These are phyloP conservation scores for Ganoderma resinaceum DNA, from an alignment of 1,284 basidiomycete genomes.

Conservation along the genomic window DNA sequence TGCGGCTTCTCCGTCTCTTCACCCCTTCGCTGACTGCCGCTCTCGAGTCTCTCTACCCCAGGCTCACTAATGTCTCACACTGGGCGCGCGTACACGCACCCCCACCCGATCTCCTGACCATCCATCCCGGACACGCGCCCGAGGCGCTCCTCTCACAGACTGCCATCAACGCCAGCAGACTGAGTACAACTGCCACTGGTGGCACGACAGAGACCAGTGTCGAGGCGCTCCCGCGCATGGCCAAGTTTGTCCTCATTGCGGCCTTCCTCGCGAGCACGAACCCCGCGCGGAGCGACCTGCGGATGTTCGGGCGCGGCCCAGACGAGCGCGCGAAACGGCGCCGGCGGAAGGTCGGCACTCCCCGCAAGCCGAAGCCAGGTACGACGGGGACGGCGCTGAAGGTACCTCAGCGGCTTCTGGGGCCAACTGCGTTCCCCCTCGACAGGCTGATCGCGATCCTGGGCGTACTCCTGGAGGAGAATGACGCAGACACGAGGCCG, in stretches of 20 bases:
- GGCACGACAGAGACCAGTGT: slow-evolving; percentile 28
- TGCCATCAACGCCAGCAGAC: neutral
- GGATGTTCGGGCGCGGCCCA: slow-evolving; percentile 79
- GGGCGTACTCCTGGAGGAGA: slow-evolving; percentile 84
- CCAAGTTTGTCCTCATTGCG: slow-evolving; percentile 82
- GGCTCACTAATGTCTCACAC: slow-evolving; percentile 62
- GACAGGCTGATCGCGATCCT: slow-evolving; percentile 88
- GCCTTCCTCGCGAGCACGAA: slow-evolving; percentile 90
- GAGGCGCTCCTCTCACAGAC: slow-evolving; percentile 17
- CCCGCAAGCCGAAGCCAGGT: slow-evolving; percentile 46
- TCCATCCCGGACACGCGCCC: slow-evolving; percentile 26
- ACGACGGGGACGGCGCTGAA: slow-evolving; percentile 53
- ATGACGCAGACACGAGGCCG: slow-evolving; percentile 64
- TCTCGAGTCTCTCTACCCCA: slow-evolving; percentile 70
- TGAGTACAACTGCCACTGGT: slow-evolving; percentile 12
- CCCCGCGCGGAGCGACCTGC: slow-evolving; percentile 80
- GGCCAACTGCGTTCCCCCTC: slow-evolving; percentile 82
- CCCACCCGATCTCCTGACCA: slow-evolving; percentile 43
- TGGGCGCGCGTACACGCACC: slow-evolving; percentile 61
- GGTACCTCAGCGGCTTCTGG: slow-evolving; percentile 82
- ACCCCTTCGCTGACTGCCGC: slow-evolving; percentile 64
- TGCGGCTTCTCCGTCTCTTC: slow-evolving; percentile 69
- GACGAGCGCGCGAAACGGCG: slow-evolving; percentile 72
- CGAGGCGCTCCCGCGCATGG: slow-evolving; percentile 59
- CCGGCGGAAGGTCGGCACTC: slow-evolving; percentile 52